Percentiles rank a stretch among this genome's conserved stretches.
Evolutionary conservation across 2,329 filamentous ascomycete species (phyloP).

Genomic region (Cytospora schulzeri): DNA sequence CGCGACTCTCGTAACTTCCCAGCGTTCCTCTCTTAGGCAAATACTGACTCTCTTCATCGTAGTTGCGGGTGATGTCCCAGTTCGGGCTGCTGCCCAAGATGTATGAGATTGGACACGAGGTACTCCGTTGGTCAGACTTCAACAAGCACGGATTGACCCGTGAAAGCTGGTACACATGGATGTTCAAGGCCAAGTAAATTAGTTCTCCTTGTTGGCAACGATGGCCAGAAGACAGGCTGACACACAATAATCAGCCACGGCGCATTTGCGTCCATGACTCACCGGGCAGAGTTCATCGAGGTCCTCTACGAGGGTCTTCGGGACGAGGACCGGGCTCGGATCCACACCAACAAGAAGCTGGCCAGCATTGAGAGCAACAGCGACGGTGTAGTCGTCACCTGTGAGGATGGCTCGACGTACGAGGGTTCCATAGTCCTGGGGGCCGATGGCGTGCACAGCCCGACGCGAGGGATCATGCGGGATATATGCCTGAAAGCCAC

Average conservation of each 20-base stretch:
- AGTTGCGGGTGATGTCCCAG: slow-evolving; percentile 39
- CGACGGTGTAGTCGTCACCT: slow-evolving; percentile 18
- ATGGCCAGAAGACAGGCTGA: background rate
- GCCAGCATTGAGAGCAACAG: slow-evolving; percentile 13
- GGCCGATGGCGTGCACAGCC: slow-evolving; percentile 47
- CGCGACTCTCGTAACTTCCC: too few species aligned
- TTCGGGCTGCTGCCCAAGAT: slow-evolving; percentile 38
- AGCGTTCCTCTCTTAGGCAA: too few species aligned
- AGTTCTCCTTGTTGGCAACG: background rate
- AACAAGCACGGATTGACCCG: background rate
- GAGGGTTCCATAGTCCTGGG: slow-evolving; percentile 43
- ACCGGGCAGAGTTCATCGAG: slow-evolving; percentile 19
- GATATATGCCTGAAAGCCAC: slow-evolving; percentile 32
- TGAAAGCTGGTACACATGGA: background rate
- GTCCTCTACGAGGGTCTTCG: slow-evolving; percentile 13
- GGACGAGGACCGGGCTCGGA: slow-evolving; percentile 4
- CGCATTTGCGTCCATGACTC: slow-evolving; percentile 5
- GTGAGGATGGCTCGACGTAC: slow-evolving; percentile 29
- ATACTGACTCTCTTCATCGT: too few species aligned
- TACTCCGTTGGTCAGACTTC: slow-evolving; percentile 7
- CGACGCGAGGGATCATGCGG: slow-evolving; percentile 39
- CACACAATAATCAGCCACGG: slow-evolving; percentile 1
- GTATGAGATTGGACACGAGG: slow-evolving; percentile 14
- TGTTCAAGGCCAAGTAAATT: slow-evolving; percentile 2
- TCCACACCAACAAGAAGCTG: slow-evolving; percentile 14